Conservation (phyloP, 371 early-diverging fungal species). For the Nosema bombycis region DNA sequence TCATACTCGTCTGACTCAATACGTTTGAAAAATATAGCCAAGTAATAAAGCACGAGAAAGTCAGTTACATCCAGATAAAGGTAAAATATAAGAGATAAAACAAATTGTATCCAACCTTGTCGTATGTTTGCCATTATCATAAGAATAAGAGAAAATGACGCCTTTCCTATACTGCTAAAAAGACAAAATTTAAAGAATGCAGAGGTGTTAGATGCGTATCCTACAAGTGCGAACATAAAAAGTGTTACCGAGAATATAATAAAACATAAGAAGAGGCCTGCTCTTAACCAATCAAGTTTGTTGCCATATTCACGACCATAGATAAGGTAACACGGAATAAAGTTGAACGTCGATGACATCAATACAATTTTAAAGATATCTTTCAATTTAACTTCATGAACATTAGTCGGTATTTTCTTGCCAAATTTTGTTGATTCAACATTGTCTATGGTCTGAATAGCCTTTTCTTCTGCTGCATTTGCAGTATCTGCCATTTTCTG, state of each 20-base stretch:
- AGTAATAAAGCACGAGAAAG: slow-evolving; percentile 33
- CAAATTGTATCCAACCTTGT: slow-evolving; percentile 10
- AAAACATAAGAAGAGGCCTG: background rate
- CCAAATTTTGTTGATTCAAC: slow-evolving; percentile 36
- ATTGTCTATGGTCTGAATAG: slow-evolving; percentile 23
- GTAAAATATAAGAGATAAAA: slow-evolving; percentile 25
- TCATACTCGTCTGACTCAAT: slow-evolving; percentile 49
- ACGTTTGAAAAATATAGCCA: slow-evolving; percentile 40
- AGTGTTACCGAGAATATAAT: background rate
- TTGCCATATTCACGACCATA: background rate
- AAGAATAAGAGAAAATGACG: slow-evolving; percentile 10
- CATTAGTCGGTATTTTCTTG: slow-evolving; percentile 38
- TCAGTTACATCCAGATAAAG: slow-evolving; percentile 7
- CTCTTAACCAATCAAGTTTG: background rate
- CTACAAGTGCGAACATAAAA: background rate
- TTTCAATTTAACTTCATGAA: slow-evolving; percentile 32
- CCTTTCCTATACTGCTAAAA: background rate
- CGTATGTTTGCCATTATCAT: slow-evolving; percentile 34
- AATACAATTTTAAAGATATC: slow-evolving; percentile 41
- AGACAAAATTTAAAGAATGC: slow-evolving; percentile 11
- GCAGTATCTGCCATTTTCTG: slow-evolving; percentile 21
- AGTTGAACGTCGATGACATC: slow-evolving; percentile 8
- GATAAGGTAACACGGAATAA: slow-evolving; percentile 15
- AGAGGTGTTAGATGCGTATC: background rate
- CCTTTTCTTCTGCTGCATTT: slow-evolving; percentile 40